phyloP scores from a whole-genome alignment of 805 yeast genomes.

The Nakazawaea ishiwadae region DNA sequence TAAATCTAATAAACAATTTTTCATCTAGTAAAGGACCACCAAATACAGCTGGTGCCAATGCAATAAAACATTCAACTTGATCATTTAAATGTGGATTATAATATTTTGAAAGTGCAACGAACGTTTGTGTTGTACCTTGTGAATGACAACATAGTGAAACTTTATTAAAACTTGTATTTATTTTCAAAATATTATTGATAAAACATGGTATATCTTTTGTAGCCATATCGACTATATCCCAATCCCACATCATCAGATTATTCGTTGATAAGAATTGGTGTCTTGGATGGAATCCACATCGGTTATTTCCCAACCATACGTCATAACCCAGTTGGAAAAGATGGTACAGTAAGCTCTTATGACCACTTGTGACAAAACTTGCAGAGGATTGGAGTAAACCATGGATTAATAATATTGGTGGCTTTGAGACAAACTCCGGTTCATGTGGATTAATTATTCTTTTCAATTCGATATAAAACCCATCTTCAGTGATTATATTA shows the following conservation, averaged over 20 bases:
- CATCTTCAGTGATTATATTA: conserved; percentile 71
- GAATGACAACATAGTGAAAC: conserved; percentile 77
- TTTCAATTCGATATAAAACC: conserved; percentile 65
- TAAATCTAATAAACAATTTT: conserved; percentile 55
- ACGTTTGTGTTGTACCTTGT: conserved; percentile 89
- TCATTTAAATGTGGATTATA: conserved; percentile 37
- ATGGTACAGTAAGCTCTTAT: conserved; percentile 66
- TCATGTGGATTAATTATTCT: conserved; percentile 51
- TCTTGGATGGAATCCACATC: conserved; percentile 78
- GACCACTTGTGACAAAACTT: conserved; percentile 80
- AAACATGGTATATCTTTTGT: conserved; percentile 71
- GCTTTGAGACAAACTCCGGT: conserved; percentile 22
- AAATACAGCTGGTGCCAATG: conserved; percentile 87
- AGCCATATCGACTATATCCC: conserved; percentile 89
- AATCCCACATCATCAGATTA: conserved; percentile 74
- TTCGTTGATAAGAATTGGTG: conserved; percentile 44
- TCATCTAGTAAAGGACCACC: conserved; percentile 74
- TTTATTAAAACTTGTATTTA: conserved; percentile 32
- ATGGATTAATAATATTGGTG: conserved; percentile 75
- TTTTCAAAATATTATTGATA: conserved; percentile 50
- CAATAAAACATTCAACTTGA: conserved; percentile 63
- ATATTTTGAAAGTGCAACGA: conserved; percentile 57
- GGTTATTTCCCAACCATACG: conserved; percentile 88
- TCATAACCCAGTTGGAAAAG: conserved; percentile 59
- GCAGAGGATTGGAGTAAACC: conserved; percentile 88